Evolutionary conservation across 441 rosid genomes (phyloP), one percentile per base, ranked within the genome.

Genomic region (Gossypium davidsonii): DNA sequence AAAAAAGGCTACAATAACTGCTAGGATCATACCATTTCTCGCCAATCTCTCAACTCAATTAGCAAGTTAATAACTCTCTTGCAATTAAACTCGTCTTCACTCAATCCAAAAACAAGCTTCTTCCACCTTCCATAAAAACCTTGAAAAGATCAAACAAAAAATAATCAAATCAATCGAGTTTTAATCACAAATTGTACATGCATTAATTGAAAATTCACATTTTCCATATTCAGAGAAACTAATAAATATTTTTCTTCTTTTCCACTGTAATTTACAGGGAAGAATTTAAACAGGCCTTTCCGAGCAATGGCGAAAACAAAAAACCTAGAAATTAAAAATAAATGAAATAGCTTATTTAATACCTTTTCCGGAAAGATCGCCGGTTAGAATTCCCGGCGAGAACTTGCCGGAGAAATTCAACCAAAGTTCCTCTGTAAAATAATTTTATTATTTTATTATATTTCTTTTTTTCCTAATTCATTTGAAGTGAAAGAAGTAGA

Each of bases 361-460:
- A 82, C 86, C 84, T 74, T 56, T 52, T 64, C 73, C 79, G 65
- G 77, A 70, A 20, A 59, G 66, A 73, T 76, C 77, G 73, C 78
- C 79, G 73, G 77, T 18, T 39, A 73, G 15, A 70, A 56, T 67
- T 59, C 31, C 79, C 79, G 77, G 75, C 73, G 21, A 44, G 42
- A 14, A 17, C 31, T 65, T 44, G 25, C 64, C 78, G 60, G 68
- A 39, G 55, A 62, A 1, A 63, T 51, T 37, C 52, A 15, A 67
- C 72, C 25, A 28, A 42, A 26, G 1, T 67, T 49, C 10, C 20
- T 1, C 26, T 21, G 14, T 39, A 63, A 44, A 65, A 65, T 23
- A 21, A 15, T 37, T n/a, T 15, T 31, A 28, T 15, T 55, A 34
- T 31, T 31, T 31, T 34, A 34, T 34, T 34, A 0, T 1, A 5